These are phyloP conservation scores for Collariella sp. DNA, from an alignment of 495 filamentous ascomycete species.

Conservation along the genomic window DNA sequence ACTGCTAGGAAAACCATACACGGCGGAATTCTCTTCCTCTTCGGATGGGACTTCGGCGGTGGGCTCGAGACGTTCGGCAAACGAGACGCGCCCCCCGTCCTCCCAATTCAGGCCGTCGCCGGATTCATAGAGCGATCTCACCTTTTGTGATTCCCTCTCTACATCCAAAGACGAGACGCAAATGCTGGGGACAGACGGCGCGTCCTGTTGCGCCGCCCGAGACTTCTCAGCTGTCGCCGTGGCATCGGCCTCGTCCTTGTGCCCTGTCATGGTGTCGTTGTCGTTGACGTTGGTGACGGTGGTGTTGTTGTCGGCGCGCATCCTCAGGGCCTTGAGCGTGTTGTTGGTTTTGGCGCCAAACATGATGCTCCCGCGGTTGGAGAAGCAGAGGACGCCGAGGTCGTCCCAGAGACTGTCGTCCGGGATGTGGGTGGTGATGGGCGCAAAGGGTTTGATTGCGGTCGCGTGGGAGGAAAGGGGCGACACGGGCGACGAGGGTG, in stretches of 20 bases:
- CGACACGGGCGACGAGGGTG: too few relatives aligned
- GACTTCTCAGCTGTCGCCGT: slow-evolving; percentile 2
- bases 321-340: slow-evolving; percentile 12
- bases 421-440: slow-evolving; percentile 45
- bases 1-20: slow-evolving; percentile 45
- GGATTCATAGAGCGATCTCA: slow-evolving; percentile 85
- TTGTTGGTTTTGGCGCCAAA: slow-evolving; percentile 43
- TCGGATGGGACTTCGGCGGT: slow-evolving; percentile 43
- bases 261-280: background rate
- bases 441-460: slow-evolving; percentile 26
- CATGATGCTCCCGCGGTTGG: slow-evolving; percentile 57
- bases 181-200: slow-evolving; percentile 34
- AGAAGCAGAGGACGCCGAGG: slow-evolving; percentile 43
- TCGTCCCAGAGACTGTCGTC: slow-evolving; percentile 45
- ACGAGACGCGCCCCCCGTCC: slow-evolving; percentile 44
- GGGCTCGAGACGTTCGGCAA: slow-evolving; percentile 35
- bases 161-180: slow-evolving; percentile 66
- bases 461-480: slow-evolving; percentile 17
- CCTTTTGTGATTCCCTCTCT: slow-evolving; percentile 77
- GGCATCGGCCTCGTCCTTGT: background rate
- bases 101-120: slow-evolving; percentile 53
- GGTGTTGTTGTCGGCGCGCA: background rate
- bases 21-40: slow-evolving; percentile 43
- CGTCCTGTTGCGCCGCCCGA: slow-evolving; percentile 6
- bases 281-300: background rate